phyloP scores from a whole-genome alignment of 495 filamentous ascomycete genomes.

The Penicilliopsis zonata region DNA sequence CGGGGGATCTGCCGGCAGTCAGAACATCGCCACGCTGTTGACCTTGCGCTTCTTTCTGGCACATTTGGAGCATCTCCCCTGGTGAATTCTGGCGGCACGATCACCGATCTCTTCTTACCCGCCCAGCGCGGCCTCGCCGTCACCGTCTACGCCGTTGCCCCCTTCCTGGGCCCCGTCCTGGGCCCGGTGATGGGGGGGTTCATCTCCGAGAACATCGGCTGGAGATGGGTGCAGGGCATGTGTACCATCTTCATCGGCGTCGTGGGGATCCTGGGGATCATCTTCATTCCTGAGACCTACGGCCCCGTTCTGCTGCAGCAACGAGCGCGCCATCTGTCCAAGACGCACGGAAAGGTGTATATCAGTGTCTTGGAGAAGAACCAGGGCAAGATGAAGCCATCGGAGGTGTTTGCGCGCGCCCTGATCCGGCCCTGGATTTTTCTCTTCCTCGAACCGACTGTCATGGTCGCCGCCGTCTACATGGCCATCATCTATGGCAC shows the following conservation, averaged over 20 bases:
- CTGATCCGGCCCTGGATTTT: conserved; percentile 13
- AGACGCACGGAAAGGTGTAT: conserved; percentile 32
- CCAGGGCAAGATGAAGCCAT: conserved; percentile 3
- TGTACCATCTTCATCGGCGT: conserved; percentile 28
- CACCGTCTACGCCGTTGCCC: conserved; percentile 36
- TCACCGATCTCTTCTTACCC: conserved; percentile 45
- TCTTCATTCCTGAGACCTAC: conserved; percentile 61
- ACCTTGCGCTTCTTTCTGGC: conserved; percentile 50
- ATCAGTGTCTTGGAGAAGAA: conserved; percentile 4
- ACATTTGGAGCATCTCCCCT: conserved; percentile 41
- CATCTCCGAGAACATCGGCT: conserved; percentile 29
- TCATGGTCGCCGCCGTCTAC: conserved; percentile 28
- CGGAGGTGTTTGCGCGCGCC: conserved; percentile 4
- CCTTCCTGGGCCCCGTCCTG: conserved; percentile 42
- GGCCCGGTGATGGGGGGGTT: conserved; percentile 42
- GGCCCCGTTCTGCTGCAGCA: conserved; percentile 49
- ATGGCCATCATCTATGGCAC: conserved; percentile 53
- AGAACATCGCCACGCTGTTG: conserved; percentile 42
- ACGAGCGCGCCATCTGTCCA: conserved; percentile 44
- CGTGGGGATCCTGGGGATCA: conserved; percentile 47
- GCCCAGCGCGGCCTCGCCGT: conserved; percentile 38
- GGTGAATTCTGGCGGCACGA: conserved; percentile 34
- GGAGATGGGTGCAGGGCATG: conserved; percentile 45
- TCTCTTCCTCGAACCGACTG: conserved; percentile 11
- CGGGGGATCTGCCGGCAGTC: conserved; percentile 38